phyloP scores from a whole-genome alignment of 2,329 filamentous ascomycete genomes.

The Ophiosphaerella herpotricha region DNA sequence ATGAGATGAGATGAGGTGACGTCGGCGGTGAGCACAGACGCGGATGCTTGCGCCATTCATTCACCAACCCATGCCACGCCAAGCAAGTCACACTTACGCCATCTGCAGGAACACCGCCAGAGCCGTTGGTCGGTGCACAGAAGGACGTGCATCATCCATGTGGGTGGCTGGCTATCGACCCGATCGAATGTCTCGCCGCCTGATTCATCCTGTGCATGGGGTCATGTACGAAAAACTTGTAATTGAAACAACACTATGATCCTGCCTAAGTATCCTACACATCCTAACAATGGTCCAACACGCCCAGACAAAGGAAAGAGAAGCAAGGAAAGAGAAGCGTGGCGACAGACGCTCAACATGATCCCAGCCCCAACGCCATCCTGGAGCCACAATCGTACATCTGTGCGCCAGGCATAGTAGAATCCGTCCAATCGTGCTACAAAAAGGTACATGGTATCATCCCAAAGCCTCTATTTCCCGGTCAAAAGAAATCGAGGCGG shows the following conservation, averaged over 20 bases:
- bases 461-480: slow-evolving; percentile 19
- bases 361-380: slow-evolving; percentile 22
- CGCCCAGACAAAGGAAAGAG: slow-evolving; percentile 6
- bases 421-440: slow-evolving; percentile 22
- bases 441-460: slow-evolving; percentile 38
- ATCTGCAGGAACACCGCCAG: slow-evolving; percentile 12
- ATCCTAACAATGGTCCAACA: not conserved
- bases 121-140: slow-evolving; percentile 14
- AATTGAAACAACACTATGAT: slow-evolving; percentile 16
- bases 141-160: slow-evolving; percentile 9
- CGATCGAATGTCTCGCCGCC: not conserved
- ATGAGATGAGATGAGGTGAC: slow-evolving; percentile 23
- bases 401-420: slow-evolving; percentile 31
- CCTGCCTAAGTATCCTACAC: slow-evolving; percentile 26
- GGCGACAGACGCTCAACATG: slow-evolving; percentile 16
- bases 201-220: not conserved
- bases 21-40: slow-evolving; percentile 31
- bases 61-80: slow-evolving; percentile 13
- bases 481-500: slow-evolving; percentile 16
- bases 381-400: slow-evolving; percentile 17
- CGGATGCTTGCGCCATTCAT: slow-evolving; percentile 7
- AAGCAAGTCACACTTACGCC: slow-evolving; percentile 17
- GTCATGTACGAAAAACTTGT: slow-evolving; percentile 5
- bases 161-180: slow-evolving; percentile 1
- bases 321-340: slow-evolving; percentile 7